Conservation (phyloP, 345 rosid genomes). For the Balakata baccata region DNA sequence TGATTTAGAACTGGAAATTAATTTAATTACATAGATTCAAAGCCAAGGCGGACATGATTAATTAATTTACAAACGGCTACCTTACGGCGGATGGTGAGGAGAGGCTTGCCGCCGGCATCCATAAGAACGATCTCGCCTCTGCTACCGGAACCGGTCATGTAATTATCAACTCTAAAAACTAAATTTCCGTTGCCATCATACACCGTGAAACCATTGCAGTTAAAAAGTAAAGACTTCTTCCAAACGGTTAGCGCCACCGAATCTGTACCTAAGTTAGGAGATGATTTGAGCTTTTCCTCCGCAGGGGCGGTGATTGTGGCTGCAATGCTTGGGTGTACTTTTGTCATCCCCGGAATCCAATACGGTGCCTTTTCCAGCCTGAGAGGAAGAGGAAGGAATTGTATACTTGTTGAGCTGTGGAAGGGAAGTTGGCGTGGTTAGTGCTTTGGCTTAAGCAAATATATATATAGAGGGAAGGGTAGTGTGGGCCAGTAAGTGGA, state of each 20-base stretch:
- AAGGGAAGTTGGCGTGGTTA: not conserved
- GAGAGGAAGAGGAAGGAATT: not conserved
- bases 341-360: conserved; percentile 45
- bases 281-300: not conserved
- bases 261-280: not conserved
- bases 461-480: conserved; percentile 12
- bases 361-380: conserved; percentile 17
- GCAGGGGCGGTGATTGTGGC: conserved; percentile 2
- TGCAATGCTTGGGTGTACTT: conserved; percentile 59
- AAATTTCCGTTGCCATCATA: conserved; percentile 69
- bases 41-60: not conserved
- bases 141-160: conserved; percentile 42
- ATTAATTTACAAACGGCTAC: conserved; percentile 22
- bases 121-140: conserved; percentile 74
- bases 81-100: conserved; percentile 94
- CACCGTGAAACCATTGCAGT: conserved; percentile 93
- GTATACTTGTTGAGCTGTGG: not conserved
- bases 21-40: not conserved
- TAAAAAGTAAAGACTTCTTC: conserved; percentile 90
- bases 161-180: conserved; percentile 80
- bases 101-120: conserved; percentile 84
- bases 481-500: not conserved
- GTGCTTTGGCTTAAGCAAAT: not conserved
- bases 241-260: conserved; percentile 67
- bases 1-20: not conserved